Conservation (phyloP, 148 eudicot species). For the Nepenthes gracilis region DNA sequence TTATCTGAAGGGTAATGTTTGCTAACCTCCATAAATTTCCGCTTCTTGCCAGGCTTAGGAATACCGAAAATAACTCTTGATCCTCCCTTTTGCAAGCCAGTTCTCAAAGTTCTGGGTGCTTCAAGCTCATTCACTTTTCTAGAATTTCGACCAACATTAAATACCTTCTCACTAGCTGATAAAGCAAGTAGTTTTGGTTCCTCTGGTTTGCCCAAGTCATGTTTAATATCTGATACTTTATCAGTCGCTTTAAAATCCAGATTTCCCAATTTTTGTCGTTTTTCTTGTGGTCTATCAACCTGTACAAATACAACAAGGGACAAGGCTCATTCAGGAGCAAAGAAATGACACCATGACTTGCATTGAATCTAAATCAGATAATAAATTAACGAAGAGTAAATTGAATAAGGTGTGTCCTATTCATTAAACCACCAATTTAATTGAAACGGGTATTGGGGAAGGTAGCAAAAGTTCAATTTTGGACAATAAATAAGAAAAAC, state of each 20-base stretch:
- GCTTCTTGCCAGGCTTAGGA: conserved; percentile 91
- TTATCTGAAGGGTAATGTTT: conserved; percentile 39
- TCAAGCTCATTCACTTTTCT: conserved; percentile 32
- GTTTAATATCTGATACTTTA: conserved; percentile 15
- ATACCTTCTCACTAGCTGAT: conserved; percentile 48
- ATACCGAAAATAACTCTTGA: conserved; percentile 64
- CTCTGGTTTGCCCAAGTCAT: conserved; percentile 22
- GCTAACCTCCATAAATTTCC: conserved; percentile 93
- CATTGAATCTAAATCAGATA: too few species aligned
- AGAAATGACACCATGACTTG: too few species aligned
- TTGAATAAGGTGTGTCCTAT: too few species aligned
- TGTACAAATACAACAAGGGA: conserved; percentile 13
- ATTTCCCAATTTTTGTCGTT: conserved; percentile 31
- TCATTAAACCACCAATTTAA: too few species aligned
- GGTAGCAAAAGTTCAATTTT: too few species aligned
- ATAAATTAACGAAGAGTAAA: too few species aligned
- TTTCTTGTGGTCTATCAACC: conserved; percentile 74
- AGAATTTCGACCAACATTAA: conserved; percentile 50
- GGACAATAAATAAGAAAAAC: too few species aligned
- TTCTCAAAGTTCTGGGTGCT: conserved; percentile 42
- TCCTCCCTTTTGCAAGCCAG: conserved; percentile 62
- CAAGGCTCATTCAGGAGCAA: too few species aligned
- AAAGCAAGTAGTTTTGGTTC: conserved; percentile 35
- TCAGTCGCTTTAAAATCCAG: too few species aligned
- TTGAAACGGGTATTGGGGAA: too few species aligned